Conservation (phyloP, 345 rosid genomes). For the Eucalyptus polybractea region DNA sequence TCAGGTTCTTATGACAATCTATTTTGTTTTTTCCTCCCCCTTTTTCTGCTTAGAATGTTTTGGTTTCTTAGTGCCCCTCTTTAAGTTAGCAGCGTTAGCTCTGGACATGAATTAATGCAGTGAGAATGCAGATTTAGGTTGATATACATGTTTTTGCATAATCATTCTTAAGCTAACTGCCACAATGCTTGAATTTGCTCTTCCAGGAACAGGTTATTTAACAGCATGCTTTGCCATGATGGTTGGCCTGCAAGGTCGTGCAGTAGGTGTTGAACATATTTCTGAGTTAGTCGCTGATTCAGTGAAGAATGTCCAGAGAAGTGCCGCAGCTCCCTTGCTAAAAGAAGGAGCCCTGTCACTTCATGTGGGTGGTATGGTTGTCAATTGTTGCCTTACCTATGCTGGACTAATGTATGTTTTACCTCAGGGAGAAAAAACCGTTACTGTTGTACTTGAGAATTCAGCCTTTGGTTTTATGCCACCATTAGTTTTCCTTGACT, state of each 20-base stretch:
- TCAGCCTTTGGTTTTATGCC: neutral
- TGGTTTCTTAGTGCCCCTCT: neutral
- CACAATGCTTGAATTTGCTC: neutral
- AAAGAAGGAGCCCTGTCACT: constrained; percentile 65
- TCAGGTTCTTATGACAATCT: constrained; percentile 40
- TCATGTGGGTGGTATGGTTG: constrained; percentile 70
- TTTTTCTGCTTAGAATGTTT: neutral
- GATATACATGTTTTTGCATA: neutral
- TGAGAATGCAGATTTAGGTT: neutral
- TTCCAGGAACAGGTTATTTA: constrained; percentile 83
- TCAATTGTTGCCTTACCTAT: neutral
- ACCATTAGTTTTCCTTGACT: neutral
- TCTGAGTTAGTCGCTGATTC: constrained; percentile 64
- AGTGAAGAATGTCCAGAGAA: constrained; percentile 51
- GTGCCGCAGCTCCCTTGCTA: constrained; percentile 61
- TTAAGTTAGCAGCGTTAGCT: neutral
- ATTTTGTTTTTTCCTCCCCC: neutral
- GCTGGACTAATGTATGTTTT: neutral
- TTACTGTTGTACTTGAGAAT: neutral
- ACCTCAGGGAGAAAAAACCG: neutral
- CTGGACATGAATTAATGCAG: neutral
- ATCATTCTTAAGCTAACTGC: neutral
- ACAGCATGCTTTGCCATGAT: constrained; percentile 88
- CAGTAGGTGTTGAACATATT: constrained; percentile 89
- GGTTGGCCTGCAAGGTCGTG: constrained; percentile 80